Evolutionary conservation across 2,329 filamentous ascomycete species (phyloP).

Genomic region (Penicillium hordei): DNA sequence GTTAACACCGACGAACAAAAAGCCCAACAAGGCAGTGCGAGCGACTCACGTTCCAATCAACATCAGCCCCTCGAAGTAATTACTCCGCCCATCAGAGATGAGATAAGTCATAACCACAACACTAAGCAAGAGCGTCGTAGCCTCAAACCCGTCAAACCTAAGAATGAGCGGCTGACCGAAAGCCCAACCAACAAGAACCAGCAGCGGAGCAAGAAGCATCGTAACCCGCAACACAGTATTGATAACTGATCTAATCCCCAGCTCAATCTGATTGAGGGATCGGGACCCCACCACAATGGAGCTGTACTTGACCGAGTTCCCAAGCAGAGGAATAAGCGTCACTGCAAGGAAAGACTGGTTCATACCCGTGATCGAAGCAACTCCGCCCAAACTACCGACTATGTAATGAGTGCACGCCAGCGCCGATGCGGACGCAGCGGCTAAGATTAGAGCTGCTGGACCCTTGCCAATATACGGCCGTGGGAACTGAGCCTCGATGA

Average conservation of each 20-base stretch:
- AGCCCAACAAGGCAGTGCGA: not conserved
- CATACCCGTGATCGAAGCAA: constrained; percentile 4
- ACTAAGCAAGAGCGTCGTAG: constrained; percentile 19
- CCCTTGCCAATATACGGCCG: not conserved
- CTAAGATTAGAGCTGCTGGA: constrained; percentile 1
- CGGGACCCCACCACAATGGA: constrained; percentile 12
- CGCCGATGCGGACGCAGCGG: constrained; percentile 1
- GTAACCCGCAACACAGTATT: constrained; percentile 17
- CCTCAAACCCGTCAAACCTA: constrained; percentile 20
- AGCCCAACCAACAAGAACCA: constrained; percentile 17
- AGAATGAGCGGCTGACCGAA: constrained; percentile 13
- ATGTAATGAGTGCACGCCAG: constrained; percentile 10
- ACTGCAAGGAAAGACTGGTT: constrained; percentile 12
- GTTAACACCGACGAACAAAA: not conserved
- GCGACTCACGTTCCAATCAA: constrained; percentile 23
- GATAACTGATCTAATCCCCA: constrained; percentile 17
- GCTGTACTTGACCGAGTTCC: constrained; percentile 16
- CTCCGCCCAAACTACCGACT: constrained; percentile 6
- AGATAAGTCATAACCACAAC: constrained; percentile 24
- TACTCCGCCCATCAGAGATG: constrained; percentile 21
- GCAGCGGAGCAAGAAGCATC: constrained; percentile 15
- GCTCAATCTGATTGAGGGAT: constrained; percentile 10
- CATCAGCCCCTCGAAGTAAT: constrained; percentile 25
- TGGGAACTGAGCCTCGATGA: not conserved
- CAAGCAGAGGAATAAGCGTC: constrained; percentile 14